Conservation (phyloP, 805 yeast genomes). For the Wickerhamomyces ciferrii region DNA sequence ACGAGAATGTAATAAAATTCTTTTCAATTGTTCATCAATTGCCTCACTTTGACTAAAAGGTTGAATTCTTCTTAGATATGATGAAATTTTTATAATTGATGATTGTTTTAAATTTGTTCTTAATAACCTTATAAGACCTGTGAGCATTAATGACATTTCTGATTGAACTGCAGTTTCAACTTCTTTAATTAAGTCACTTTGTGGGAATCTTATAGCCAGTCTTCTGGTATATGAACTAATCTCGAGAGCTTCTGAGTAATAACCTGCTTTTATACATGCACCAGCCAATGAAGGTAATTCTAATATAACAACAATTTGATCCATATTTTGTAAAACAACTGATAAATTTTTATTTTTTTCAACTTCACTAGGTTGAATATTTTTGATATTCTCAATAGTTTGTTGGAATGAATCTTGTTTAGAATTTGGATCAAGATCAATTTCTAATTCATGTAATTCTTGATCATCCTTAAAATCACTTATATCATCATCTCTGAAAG, state of each 20-base stretch:
- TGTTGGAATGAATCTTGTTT: constrained; percentile 25
- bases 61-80: constrained; percentile 67
- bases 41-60: constrained; percentile 32
- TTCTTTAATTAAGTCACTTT: constrained; percentile 42
- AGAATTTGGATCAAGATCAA: constrained; percentile 15
- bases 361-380: constrained; percentile 15
- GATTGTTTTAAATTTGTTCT: constrained; percentile 75
- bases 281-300: constrained; percentile 80
- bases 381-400: constrained; percentile 16
- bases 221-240: constrained; percentile 70
- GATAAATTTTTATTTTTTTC: constrained; percentile 24
- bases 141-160: constrained; percentile 63
- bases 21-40: constrained; percentile 34
- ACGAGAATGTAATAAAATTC: constrained; percentile 63
- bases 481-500: constrained; percentile 24
- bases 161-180: constrained; percentile 45
- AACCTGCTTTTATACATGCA: constrained; percentile 82
- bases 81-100: constrained; percentile 71
- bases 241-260: constrained; percentile 86
- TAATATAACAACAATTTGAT: constrained; percentile 67
- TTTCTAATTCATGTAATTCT: constrained; percentile 17
- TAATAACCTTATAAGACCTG: constrained; percentile 62
- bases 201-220: constrained; percentile 64
- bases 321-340: constrained; percentile 53
- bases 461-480: constrained; percentile 23